A percentile compares a stretch with the other conserved stretches of the same genome.
These are phyloP conservation scores for Mangifera indica DNA, from an alignment of 345 rosid genomes.

Conservation along the genomic window DNA sequence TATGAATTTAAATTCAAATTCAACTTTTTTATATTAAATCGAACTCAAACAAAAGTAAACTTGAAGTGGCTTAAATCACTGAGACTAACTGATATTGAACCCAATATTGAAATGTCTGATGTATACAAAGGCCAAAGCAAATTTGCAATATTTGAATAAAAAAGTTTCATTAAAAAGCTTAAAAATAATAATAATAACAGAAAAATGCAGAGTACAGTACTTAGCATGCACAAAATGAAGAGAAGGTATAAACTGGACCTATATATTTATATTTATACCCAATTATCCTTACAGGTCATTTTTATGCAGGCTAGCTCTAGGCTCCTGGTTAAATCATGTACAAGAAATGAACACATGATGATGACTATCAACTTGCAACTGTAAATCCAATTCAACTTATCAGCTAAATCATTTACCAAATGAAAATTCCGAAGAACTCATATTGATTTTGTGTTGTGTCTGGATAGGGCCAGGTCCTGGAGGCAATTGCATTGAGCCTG, in stretches of 20 bases:
- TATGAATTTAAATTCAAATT: too few relatives aligned
- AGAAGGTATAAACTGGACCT: too few relatives aligned
- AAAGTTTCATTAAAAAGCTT: too few relatives aligned
- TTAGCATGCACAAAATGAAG: neutral
- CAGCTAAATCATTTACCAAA: conserved; percentile 22
- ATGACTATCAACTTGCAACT: neutral
- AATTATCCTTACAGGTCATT: neutral
- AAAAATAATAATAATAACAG: too few relatives aligned
- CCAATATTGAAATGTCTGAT: too few relatives aligned
- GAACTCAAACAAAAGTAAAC: too few relatives aligned
- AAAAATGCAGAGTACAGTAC: neutral
- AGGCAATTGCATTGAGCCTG: conserved; percentile 29
- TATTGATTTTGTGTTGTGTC: conserved; percentile 30
- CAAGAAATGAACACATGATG: neutral
- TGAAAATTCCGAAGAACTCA: conserved; percentile 30
- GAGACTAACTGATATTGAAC: too few relatives aligned
- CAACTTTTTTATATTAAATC: too few relatives aligned
- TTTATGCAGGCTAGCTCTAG: neutral
- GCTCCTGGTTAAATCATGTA: neutral
- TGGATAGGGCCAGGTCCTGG: conserved; percentile 23
- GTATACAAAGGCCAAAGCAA: too few relatives aligned
- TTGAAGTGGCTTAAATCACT: too few relatives aligned
- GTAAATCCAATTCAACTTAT: neutral
- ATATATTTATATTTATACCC: neutral
- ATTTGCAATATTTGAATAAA: too few relatives aligned